Evolutionary conservation across 192 early-diverging fungal species (phyloP).

Genomic region (Phycomyces nitens): DNA sequence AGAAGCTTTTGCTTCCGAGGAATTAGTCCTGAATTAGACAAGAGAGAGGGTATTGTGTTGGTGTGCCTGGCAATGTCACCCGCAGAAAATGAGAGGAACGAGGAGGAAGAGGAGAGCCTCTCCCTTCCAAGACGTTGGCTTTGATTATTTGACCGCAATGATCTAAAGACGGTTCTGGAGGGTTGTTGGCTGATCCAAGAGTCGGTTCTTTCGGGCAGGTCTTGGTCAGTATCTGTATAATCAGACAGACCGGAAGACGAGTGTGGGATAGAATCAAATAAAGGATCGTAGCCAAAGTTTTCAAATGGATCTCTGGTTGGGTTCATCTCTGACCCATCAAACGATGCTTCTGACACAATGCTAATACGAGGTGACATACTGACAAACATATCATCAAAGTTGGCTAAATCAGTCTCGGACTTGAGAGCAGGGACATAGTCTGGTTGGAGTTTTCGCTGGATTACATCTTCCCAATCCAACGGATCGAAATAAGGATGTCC

Average conservation of each 20-base stretch:
- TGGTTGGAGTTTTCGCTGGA: slow-evolving; percentile 54
- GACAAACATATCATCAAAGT: slow-evolving; percentile 53
- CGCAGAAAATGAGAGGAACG: neutral
- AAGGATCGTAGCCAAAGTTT: slow-evolving; percentile 10
- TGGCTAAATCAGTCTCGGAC: slow-evolving; percentile 45
- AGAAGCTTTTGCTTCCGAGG: neutral
- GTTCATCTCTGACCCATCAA: slow-evolving; percentile 17
- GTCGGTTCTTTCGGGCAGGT: neutral
- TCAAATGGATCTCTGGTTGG: slow-evolving; percentile 12
- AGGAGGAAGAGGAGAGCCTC: slow-evolving; percentile 12
- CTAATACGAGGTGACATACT: slow-evolving; percentile 45
- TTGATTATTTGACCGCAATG: neutral
- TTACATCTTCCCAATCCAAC: slow-evolving; percentile 63
- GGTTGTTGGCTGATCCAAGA: neutral
- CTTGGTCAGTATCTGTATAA: neutral
- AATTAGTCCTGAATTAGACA: neutral
- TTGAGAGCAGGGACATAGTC: slow-evolving; percentile 60
- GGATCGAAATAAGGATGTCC: slow-evolving; percentile 66
- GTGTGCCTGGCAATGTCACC: slow-evolving; percentile 6
- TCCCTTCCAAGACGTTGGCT: slow-evolving; percentile 1
- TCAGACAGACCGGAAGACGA: neutral
- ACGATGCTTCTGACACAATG: slow-evolving; percentile 2
- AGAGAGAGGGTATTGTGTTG: slow-evolving; percentile 6
- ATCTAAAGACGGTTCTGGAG: neutral
- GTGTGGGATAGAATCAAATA: neutral